Base-by-base conservation (phyloP, 495 filamentous ascomycete genomes). In the Talaromyces trachyspermus region DNA sequence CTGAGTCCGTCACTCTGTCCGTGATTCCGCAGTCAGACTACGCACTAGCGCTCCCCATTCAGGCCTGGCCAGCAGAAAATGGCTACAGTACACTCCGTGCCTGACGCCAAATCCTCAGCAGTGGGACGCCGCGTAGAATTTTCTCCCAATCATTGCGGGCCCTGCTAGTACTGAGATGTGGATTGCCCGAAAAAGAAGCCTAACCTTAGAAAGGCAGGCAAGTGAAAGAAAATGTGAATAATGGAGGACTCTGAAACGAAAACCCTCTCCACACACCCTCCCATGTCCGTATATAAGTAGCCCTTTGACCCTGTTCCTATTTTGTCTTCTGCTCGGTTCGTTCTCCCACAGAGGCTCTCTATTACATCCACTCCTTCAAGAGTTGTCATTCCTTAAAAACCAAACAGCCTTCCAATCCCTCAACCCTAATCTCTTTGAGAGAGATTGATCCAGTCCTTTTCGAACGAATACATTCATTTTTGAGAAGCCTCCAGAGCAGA, bases 401-500 rank as follows among this genome's bases (percentile, higher is more conserved):
- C 39, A 24, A 24, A 22, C 5, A 4, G 8, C 39, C 14, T 26
- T 15, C 15, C 27, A 24, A 15, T 46, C 44, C 8, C 4, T 42
- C 20, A 42, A 42, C 29, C 32, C 23, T 15, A 30, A 33, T 46
- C 44, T 46, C 44, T 46, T 46, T 37, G 44, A 46, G 24, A 46
- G 44, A 46, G 44, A 37, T 46, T 44, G 7, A 37, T 12, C 19
- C 33, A 37, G 9, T 37, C 33, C 14, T 37, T 37, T 37, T 32
- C 14, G 14, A 32, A 9, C 10, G 14, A 47, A 19, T 30, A 45
- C 42, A 42, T 12, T 52, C 36, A 41, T 35, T 47, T 38, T 45
- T 40, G 37, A 48, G 49, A 51, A 39, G 42, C 20, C 46, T 32
- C 25, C 44, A 46, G 43, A 52, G 47, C 44, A 42, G 49, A 54